Conservation (phyloP, 225 moss, liverwort and hornwort genomes). For the Pseudisothecium myosuroides region DNA sequence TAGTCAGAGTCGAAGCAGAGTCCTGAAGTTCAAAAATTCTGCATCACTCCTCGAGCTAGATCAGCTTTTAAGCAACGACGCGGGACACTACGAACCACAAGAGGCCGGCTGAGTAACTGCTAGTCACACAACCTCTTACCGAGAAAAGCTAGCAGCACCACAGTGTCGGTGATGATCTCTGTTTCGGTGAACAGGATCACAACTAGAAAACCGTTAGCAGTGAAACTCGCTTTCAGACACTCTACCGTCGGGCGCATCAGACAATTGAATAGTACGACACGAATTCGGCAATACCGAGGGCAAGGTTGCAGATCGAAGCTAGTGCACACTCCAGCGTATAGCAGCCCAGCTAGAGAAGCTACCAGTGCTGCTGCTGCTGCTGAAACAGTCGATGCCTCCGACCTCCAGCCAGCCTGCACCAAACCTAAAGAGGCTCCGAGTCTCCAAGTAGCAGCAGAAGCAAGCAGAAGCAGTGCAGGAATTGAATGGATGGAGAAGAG, state of each 20-base stretch:
- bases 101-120: neutral
- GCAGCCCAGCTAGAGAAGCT: neutral
- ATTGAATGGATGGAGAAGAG: neutral
- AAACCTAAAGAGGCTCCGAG: neutral
- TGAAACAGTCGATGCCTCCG: neutral
- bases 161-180: neutral
- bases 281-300: neutral
- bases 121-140: neutral
- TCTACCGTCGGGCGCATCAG: neutral
- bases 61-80: neutral
- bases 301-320: neutral
- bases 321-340: neutral
- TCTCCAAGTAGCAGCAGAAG: neutral
- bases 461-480: neutral
- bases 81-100: too few species aligned
- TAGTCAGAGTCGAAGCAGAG: neutral
- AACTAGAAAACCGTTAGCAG: neutral
- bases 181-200: neutral
- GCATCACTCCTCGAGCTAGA: neutral
- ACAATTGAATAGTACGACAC: neutral
- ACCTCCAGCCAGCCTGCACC: neutral
- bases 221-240: neutral
- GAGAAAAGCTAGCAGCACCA: neutral
- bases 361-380: neutral
- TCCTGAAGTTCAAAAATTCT: neutral